These are phyloP conservation scores for Dacryopinax spathularia DNA, from an alignment of 768 basidiomycete genomes.

Conservation along the genomic window DNA sequence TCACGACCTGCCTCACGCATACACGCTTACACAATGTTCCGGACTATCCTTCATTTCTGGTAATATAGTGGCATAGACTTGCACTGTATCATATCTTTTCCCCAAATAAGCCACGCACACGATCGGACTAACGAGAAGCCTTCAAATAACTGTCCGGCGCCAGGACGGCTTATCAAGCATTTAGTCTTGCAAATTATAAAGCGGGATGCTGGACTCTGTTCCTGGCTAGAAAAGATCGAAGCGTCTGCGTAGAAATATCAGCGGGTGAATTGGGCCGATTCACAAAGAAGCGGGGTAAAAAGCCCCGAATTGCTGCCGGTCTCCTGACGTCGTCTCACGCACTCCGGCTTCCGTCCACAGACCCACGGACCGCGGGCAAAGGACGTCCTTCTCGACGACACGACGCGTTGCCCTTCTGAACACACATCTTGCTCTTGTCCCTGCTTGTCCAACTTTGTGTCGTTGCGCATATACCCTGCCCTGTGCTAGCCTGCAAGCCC, in stretches of 20 bases:
- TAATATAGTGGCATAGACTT: not conserved
- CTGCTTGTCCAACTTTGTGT: not conserved
- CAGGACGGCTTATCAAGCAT: not conserved
- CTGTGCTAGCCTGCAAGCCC: no score
- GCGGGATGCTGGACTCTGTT: not conserved
- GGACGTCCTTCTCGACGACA: not conserved
- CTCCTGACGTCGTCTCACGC: slow-evolving; percentile 1
- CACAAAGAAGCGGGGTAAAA: slow-evolving; percentile 4
- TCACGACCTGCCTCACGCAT: no score
- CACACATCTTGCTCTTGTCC: not conserved
- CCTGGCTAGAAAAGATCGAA: not conserved
- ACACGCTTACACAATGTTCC: no score
- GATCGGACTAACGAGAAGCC: not conserved
- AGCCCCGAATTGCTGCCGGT: not conserved
- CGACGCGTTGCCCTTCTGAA: not conserved
- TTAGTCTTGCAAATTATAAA: not conserved
- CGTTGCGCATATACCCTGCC: not conserved
- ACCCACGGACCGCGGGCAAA: not conserved
- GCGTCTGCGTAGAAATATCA: not conserved
- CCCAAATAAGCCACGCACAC: not conserved
- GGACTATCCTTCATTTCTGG: not conserved
- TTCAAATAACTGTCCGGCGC: not conserved
- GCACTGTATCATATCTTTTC: not conserved
- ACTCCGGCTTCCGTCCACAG: not conserved
- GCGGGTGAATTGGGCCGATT: not conserved